phyloP scores from a whole-genome alignment of 2,329 filamentous ascomycete species.

The Pseudogymnoascus pannorum region DNA sequence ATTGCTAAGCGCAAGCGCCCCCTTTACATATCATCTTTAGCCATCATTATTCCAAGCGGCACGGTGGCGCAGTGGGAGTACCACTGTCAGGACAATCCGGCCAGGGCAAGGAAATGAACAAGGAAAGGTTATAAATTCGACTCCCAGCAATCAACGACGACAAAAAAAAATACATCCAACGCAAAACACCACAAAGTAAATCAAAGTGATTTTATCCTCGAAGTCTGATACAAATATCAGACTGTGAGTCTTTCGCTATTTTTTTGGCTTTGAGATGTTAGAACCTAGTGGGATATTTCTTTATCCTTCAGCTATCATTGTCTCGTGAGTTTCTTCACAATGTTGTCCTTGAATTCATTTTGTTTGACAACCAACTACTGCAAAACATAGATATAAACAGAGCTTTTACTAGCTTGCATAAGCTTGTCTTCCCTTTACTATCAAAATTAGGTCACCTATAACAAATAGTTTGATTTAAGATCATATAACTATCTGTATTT shows the following conservation, averaged over 20 bases:
- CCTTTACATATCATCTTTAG: neutral
- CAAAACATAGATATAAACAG: neutral
- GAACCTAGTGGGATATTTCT: neutral
- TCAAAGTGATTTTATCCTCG: neutral
- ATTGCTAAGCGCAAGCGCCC: neutral
- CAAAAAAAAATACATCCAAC: neutral
- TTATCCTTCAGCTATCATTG: neutral
- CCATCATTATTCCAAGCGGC: neutral
- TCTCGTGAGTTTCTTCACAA: neutral
- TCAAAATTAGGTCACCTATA: no score
- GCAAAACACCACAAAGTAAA: neutral
- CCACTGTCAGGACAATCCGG: neutral
- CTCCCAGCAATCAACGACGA: neutral
- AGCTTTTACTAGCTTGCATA: neutral
- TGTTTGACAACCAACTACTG: neutral
- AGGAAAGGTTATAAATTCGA: neutral
- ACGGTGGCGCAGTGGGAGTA: neutral
- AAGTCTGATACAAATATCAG: neutral
- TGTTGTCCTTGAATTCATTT: neutral
- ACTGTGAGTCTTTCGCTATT: conserved; percentile 2
- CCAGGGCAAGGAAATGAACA: neutral
- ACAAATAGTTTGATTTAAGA: no score
- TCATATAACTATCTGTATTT: no score
- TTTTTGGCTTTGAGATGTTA: neutral
- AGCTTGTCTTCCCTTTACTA: no score